Evolutionary conservation across 2,329 filamentous ascomycete species (phyloP), one percentile per base, ranked within the genome.

Genomic region (Metarhizium anisopliae): DNA sequence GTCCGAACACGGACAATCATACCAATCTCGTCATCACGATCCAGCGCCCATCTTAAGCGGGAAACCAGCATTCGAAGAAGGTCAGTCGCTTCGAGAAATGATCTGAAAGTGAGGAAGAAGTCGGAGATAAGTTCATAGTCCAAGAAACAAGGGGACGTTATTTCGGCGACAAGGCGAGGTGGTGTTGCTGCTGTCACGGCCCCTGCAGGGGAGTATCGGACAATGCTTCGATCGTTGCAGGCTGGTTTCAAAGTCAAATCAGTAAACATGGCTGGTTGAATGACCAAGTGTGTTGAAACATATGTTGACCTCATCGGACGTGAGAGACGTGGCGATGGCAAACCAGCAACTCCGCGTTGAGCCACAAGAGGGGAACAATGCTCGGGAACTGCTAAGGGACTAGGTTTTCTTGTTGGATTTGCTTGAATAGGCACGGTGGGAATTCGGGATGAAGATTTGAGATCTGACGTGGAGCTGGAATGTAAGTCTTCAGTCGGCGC

Each of bases 61-160:
- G 92, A 87, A 59, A 97, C 80, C 16, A 99, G 78, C 77, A 96
- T 90, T 50, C 85, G 84, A 25, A 96, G 79, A 3, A 99, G 78
- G 63, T 93, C 87, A 20, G 79, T 77, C 0, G 88, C 78, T 13
- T 89, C 85, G 57, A 99, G 77, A 66, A 96, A 99, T 3, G 88
- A 82, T 51, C 94, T 89, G 66, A 90, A 99, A 0, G 94, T 97
- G 25, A 99, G 81, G 66, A 99, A 99, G 72, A 99, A 99, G 70
- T 99, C 94, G 1, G 94, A 97, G 4, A 99, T 83, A 5, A 99
- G 80, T 65, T 97, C 93, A 68, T 99, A 99, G 69, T 99, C 93
- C 66, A 99, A 83, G 67, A 97, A 96, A 52, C 85, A 91, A 16
- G 94, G 90, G 0, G 94, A 97, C 0, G 94, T 97, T 60, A 99